A percentile compares a stretch with the other conserved stretches of the same genome.
These are phyloP conservation scores for Rutidosis leptorrhynchoides DNA, from an alignment of 129 eudicot species.

Conservation along the genomic window DNA sequence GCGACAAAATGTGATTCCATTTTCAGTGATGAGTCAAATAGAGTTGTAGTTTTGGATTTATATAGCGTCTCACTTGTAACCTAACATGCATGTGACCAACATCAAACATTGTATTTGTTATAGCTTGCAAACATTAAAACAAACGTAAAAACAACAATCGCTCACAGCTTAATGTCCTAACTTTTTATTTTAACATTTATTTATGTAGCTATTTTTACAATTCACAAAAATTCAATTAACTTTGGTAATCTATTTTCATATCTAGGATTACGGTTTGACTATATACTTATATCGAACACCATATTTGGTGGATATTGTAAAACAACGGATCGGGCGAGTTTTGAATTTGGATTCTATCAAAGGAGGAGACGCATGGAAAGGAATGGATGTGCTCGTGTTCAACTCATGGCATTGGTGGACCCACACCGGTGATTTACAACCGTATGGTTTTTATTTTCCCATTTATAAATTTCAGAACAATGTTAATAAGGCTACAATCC, in stretches of 20 bases:
- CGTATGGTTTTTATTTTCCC: slow-evolving; percentile 31
- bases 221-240: not conserved
- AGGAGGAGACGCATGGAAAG: slow-evolving; percentile 67
- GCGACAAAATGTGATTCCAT: slow-evolving; percentile 32
- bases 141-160: slow-evolving; percentile 33
- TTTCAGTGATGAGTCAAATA: slow-evolving; percentile 25
- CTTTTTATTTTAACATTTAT: not conserved
- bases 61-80: slow-evolving; percentile 12
- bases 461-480: too few species aligned
- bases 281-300: slow-evolving; percentile 57
- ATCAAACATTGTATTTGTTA: slow-evolving; percentile 30
- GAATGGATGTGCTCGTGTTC: slow-evolving; percentile 74
- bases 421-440: slow-evolving; percentile 60
- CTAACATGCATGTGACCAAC: slow-evolving; percentile 43
- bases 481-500: too few species aligned
- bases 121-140: slow-evolving; percentile 26
- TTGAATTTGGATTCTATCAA: slow-evolving; percentile 56
- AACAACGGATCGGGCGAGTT: slow-evolving; percentile 53
- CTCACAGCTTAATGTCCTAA: not conserved
- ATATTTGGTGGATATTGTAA: slow-evolving; percentile 64
- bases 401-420: slow-evolving; percentile 96
- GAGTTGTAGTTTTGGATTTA: slow-evolving; percentile 36
- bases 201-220: slow-evolving; percentile 1
- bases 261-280: slow-evolving; percentile 70
- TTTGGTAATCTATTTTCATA: not conserved